Percentiles rank a stretch among this genome's conserved stretches.
Evolutionary conservation across 2,329 filamentous ascomycete species (phyloP).

Genomic region (Ascocoryne sarcoides): DNA sequence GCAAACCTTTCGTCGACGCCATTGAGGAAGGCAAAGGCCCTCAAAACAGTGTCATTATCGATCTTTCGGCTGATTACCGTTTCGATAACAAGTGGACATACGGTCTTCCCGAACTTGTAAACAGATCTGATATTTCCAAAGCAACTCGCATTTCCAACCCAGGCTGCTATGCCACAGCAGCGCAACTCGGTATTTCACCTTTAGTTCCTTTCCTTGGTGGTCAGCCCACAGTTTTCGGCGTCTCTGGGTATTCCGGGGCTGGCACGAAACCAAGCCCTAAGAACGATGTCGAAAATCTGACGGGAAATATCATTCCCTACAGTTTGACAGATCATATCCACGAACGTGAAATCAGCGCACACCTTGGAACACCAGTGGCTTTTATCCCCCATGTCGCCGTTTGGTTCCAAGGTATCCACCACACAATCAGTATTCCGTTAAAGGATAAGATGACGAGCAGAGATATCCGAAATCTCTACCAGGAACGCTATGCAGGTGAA

Average conservation of each 20-base stretch:
- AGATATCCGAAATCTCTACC: constrained; percentile 89
- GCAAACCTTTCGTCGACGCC: constrained; percentile 87
- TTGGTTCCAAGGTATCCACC: constrained; percentile 94
- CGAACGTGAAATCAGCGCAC: constrained; percentile 77
- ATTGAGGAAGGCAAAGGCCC: constrained; percentile 59
- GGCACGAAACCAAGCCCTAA: constrained; percentile 91
- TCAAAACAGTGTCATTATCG: constrained; percentile 69
- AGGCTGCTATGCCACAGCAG: constrained; percentile 90
- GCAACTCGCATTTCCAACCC: constrained; percentile 84
- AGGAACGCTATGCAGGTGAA: constrained; percentile 92
- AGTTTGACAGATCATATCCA: constrained; percentile 90
- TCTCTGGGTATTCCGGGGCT: constrained; percentile 89
- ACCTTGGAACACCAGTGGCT: constrained; percentile 65
- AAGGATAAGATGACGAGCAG: constrained; percentile 80
- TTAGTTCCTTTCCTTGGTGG: constrained; percentile 68
- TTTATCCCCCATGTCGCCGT: constrained; percentile 94
- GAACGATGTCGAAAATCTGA: constrained; percentile 79
- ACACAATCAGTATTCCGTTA: constrained; percentile 84
- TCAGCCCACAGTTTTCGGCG: constrained; percentile 76
- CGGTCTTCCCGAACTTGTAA: constrained; percentile 77
- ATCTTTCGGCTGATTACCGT: constrained; percentile 93
- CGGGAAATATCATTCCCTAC: constrained; percentile 85
- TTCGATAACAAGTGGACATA: constrained; percentile 85
- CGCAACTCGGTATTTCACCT: constrained; percentile 81
- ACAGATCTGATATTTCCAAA: constrained; percentile 65